Base-by-base conservation (phyloP, 345 rosid genomes). In the Eucalyptus tenuipes region DNA sequence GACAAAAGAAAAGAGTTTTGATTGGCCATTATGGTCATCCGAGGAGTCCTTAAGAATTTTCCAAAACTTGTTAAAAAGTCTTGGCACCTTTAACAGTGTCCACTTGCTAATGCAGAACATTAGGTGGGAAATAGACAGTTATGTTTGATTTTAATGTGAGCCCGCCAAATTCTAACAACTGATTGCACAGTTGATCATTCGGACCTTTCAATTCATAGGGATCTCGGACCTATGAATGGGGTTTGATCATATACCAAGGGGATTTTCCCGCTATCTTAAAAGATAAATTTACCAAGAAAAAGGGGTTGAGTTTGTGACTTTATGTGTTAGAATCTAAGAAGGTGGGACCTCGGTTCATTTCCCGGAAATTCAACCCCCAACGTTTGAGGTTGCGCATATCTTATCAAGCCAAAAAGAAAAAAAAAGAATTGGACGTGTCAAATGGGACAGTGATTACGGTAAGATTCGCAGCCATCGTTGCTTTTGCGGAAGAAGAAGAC, bases 111-210 rank as follows among this genome's bases (percentile, higher is more conserved):
- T 75, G 15, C 7, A 40, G 27, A 40, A 75, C 84, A 1, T 75
- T 75, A 18, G 27, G 45, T 75, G 82, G 82, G 25, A 75, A 40
- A 75, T 75, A 75, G 84, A 40, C 8, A 20, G 20, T 75, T 75
- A 40, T 6, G 24, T 75, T 40, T 20, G 15, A 75, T 40, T 75
- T 75, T 18, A 75, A 75, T 3, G 14, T 11, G 47, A 40, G 47
- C 47, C 29, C 1, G 0, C 1, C 45, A 71, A 71, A 40, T 33
- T 18, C 55, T 52, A 52, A 52, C 2, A 52, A 52, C 0, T 52
- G 24, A 52, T 52, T 52, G 55, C 24, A 2, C 1, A 52, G 4
- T 52, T 18, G 24, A 52, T 50, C 4, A 17, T 50, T 50, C 22
- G 3, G 1, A 50, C 17, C 9, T 50, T 50, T 50, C 55, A 50